Evolutionary conservation across 1,284 basidiomycete species (phyloP), one percentile per base, ranked within the genome.

Genomic region (Malassezia sp.): DNA sequence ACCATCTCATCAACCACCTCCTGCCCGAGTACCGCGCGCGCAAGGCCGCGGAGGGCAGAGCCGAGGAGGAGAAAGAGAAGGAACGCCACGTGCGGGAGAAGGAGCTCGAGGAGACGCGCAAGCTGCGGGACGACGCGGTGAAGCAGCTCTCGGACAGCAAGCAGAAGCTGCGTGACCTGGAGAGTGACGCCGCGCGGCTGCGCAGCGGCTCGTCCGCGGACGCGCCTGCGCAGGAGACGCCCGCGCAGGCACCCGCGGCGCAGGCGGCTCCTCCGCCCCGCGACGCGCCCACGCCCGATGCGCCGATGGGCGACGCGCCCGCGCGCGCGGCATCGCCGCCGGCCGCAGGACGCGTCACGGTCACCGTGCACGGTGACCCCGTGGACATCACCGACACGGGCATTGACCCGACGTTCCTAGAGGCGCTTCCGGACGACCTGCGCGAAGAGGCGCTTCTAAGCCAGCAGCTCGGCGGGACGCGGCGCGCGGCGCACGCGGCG

Each of bases 331-430:
- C 24, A 12, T 20, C n/a, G 26, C 33, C 27, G 27, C 22, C 8
- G 2, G 15, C 45, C 11, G n/a, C n/a, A n/a, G n/a, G n/a, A n/a
- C 50, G 61, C 20, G 24, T 51, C 14, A 69, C 58, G 6, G 61
- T 57, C 38, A 48, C 39, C 15, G 85, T 97, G 49, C 84, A 90
- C 69, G 93, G 91, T 38, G 84, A 80, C 53, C 78, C 82, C n/a
- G 85, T 97, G 23, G 93, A 99, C 69, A 97, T 99, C 65, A 97
- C 93, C 8, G 89, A 96, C 63, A 91, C 89, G 12, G 93, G 93
- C 7, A 96, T 99, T 63, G 93, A 97, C 69, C 88, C 90, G 1
- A 90, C 86, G 8, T 97, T 99, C 78, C 75, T 99, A 43, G 89
- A 96, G 72, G 93, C 93, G 15, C 74, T 99, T 21, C 93, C 93